Conservation (phyloP, 805 yeast species). For the Candida krabiensis region DNA sequence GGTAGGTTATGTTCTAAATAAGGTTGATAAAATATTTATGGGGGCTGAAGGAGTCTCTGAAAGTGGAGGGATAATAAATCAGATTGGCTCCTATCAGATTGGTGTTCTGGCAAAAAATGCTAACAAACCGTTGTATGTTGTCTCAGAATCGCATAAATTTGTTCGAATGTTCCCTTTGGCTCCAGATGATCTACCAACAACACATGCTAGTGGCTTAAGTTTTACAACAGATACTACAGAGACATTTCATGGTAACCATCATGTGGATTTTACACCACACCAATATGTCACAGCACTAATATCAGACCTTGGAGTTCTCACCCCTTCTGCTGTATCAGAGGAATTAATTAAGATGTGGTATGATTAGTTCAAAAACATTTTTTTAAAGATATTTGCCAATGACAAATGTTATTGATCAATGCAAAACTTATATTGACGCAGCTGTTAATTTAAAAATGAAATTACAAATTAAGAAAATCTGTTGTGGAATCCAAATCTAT, state of each 20-base stretch:
- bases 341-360: constrained; percentile 98
- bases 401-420: not conserved
- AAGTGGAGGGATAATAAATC: constrained; percentile 96
- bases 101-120: constrained; percentile 90
- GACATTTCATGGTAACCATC: constrained; percentile 46
- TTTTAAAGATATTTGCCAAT: not conserved
- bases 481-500: constrained; percentile 1
- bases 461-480: too few relatives aligned
- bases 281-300: constrained; percentile 92
- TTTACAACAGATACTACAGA: constrained; percentile 37
- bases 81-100: constrained; percentile 91
- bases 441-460: too few relatives aligned
- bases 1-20: constrained; percentile 88
- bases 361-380: constrained; percentile 56
- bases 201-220: constrained; percentile 45
- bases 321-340: constrained; percentile 98
- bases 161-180: constrained; percentile 94
- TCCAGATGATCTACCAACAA: constrained; percentile 80
- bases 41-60: constrained; percentile 99
- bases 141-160: constrained; percentile 92
- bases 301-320: constrained; percentile 93
- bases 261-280: constrained; percentile 92
- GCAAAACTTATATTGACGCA: too few relatives aligned
- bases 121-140: constrained; percentile 91
- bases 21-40: constrained; percentile 88